These are phyloP conservation scores for Aquilaria agallochum DNA, from an alignment of 441 rosid species.

Conservation along the genomic window DNA sequence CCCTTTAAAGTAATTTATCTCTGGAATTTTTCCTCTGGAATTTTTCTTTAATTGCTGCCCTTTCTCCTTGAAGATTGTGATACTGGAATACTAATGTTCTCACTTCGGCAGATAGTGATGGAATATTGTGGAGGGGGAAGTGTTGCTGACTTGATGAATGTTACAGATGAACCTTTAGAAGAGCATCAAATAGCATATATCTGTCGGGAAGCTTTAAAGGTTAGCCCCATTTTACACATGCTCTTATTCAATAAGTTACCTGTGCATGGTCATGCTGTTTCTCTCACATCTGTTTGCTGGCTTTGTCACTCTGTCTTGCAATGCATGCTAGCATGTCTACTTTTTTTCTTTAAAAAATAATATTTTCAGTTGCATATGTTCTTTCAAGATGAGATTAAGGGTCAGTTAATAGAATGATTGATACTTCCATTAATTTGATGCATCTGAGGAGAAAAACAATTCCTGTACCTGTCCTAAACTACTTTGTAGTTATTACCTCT, in stretches of 20 bases:
- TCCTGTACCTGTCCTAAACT: too few species aligned
- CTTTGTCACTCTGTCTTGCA: conserved; percentile 6
- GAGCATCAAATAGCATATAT: conserved; percentile 97
- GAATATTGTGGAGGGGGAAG: conserved; percentile 99
- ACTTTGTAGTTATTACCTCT: too few species aligned
- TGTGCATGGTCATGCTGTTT: too few species aligned
- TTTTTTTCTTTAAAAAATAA: conserved; percentile 9
- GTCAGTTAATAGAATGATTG: too few species aligned
- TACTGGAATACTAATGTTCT: conserved; percentile 21
- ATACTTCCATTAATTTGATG: too few species aligned
- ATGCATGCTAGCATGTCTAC: conserved; percentile 4
- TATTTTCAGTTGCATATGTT: not conserved
- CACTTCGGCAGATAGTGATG: conserved; percentile 93
- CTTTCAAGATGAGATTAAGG: not conserved
- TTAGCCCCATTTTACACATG: conserved; percentile 5
- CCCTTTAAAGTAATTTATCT: conserved; percentile 7
- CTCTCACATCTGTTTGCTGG: too few species aligned
- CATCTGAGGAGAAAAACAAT: too few species aligned
- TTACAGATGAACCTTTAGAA: conserved; percentile 83
- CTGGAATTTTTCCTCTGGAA: not conserved
- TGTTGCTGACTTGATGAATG: conserved; percentile 94
- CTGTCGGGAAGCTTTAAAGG: conserved; percentile 96
- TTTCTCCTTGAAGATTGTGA: conserved; percentile 6
- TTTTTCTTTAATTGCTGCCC: not conserved
- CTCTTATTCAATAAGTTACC: too few species aligned